A percentile compares a stretch with the other conserved stretches of the same genome.
Evolutionary conservation across 225 moss, liverwort and hornwort genomes (phyloP).

Genomic region (Marchantia paleacea): DNA sequence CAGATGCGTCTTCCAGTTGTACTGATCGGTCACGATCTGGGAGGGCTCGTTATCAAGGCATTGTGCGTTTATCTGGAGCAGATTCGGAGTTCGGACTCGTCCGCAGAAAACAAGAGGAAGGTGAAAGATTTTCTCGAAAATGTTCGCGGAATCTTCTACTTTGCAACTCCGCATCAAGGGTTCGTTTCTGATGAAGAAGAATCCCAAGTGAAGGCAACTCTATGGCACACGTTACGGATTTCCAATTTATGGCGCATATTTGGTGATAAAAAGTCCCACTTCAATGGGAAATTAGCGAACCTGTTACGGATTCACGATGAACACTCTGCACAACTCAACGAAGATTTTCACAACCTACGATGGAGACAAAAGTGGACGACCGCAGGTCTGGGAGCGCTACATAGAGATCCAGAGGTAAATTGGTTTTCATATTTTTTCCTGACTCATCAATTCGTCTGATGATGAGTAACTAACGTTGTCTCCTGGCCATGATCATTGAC

Average conservation of each 20-base stretch:
- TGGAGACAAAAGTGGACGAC: neutral
- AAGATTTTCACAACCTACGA: neutral
- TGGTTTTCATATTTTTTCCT: no score
- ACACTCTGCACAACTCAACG: neutral
- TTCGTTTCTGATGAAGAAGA: no score
- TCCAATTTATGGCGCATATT: no score
- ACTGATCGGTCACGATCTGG: neutral
- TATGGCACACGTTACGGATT: no score
- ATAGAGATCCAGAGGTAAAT: neutral
- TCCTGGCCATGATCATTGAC: no score
- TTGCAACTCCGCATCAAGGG: neutral
- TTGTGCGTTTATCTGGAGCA: neutral
- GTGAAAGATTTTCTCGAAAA: neutral
- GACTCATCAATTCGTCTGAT: no score
- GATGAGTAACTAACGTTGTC: no score
- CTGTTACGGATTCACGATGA: neutral
- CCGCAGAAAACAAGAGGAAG: no score
- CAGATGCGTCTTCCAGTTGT: neutral
- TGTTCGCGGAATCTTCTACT: neutral
- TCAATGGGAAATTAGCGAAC: neutral
- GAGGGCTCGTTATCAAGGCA: slow-evolving; percentile 1
- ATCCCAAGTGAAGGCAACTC: no score
- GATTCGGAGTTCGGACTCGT: no score
- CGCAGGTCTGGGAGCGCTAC: neutral
- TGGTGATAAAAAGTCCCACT: neutral